Evolutionary conservation across 192 early-diverging fungal species (phyloP).

Genomic region (Piromyces finnis): DNA sequence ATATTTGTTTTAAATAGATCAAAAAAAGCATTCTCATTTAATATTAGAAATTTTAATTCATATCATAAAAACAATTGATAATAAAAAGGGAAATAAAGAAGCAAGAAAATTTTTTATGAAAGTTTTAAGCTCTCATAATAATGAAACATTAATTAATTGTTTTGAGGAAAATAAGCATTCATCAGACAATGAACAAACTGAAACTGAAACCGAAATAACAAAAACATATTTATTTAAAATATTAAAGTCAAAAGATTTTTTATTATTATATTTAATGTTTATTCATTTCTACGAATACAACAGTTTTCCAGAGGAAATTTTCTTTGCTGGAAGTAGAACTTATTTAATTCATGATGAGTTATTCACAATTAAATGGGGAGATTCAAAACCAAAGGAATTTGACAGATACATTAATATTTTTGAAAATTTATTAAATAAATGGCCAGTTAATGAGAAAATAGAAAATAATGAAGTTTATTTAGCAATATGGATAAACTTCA

Average conservation of each 20-base stretch:
- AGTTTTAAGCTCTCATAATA: background rate
- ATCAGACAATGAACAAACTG: background rate
- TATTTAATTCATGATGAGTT: background rate
- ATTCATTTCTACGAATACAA: background rate
- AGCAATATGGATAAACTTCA: background rate
- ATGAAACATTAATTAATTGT: background rate
- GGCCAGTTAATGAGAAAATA: background rate
- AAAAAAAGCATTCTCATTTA: background rate
- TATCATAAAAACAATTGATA: background rate
- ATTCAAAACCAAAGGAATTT: background rate
- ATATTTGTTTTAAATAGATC: background rate
- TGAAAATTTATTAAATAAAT: background rate
- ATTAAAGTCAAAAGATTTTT: background rate
- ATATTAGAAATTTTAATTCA: background rate
- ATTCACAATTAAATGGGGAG: background rate
- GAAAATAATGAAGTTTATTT: background rate
- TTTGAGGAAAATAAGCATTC: background rate
- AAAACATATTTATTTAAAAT: background rate
- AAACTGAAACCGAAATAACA: background rate
- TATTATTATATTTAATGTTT: background rate
- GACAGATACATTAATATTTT: background rate
- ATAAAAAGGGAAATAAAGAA: background rate
- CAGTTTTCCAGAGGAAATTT: background rate
- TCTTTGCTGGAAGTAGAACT: background rate
- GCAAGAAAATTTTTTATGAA: background rate